Conservation (phyloP, 345 rosid genomes). For the Gossypium ekmanianum region DNA sequence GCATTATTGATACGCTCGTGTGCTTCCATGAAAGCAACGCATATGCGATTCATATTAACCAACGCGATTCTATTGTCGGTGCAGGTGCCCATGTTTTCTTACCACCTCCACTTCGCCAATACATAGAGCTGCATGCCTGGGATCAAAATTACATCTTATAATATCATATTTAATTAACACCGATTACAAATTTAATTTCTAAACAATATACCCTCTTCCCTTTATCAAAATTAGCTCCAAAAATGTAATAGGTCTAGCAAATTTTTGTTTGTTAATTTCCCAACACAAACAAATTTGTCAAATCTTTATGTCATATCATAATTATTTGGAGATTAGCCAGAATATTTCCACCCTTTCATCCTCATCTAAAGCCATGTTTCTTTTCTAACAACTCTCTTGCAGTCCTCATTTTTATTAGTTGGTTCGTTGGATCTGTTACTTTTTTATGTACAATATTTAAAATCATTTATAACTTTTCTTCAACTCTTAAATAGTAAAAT, state of each 20-base stretch:
- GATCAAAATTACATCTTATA: too few species aligned
- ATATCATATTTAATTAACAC: too few species aligned
- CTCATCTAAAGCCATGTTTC: background rate
- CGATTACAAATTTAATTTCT: too few species aligned
- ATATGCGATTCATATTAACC: background rate
- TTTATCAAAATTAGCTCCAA: too few species aligned
- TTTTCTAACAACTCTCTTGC: background rate
- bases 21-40: background rate
- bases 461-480: rapidly evolving
- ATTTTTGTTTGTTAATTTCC: background rate
- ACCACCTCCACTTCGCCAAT: background rate
- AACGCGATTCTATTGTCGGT: background rate
- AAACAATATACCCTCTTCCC: too few species aligned
- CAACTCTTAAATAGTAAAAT: rapidly evolving
- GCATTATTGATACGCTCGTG: background rate
- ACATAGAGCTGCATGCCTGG: too few species aligned
- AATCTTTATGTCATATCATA: constrained; percentile 8
- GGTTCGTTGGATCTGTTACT: too few species aligned
- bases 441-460: too few species aligned
- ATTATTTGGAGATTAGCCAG: background rate
- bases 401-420: too few species aligned
- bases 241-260: background rate
- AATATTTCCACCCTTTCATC: background rate
- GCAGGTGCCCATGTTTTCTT: too few species aligned
- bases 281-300: background rate